Evolutionary conservation across 2,329 filamentous ascomycete genomes (phyloP).

Genomic region (Fusarium subtropicale): DNA sequence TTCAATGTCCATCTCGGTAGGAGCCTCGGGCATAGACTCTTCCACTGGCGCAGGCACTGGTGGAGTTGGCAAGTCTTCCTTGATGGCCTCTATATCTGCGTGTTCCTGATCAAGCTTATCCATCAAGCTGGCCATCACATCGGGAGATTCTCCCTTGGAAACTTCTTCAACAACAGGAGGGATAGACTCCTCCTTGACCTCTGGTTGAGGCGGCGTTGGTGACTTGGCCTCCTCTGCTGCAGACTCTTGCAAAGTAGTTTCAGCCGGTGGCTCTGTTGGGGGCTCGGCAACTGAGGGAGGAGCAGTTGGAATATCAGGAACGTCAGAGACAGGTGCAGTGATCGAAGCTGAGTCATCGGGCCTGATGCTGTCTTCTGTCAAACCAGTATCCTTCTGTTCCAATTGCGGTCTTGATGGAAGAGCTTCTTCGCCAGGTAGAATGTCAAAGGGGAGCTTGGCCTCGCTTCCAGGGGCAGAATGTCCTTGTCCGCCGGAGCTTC

Average conservation of each 20-base stretch:
- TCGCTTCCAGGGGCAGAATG: constrained; percentile 44
- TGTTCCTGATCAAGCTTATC: constrained; percentile 58
- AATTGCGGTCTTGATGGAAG: constrained; percentile 41
- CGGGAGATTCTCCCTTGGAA: constrained; percentile 42
- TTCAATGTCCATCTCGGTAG: neutral
- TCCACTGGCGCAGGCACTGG: neutral
- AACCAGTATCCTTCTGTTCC: constrained; percentile 49
- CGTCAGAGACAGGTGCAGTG: constrained; percentile 47
- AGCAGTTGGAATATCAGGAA: constrained; percentile 46
- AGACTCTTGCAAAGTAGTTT: constrained; percentile 33
- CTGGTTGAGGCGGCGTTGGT: constrained; percentile 35
- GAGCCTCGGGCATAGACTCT: constrained; percentile 26
- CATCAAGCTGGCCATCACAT: constrained; percentile 60
- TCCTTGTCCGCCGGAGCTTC: constrained; percentile 45
- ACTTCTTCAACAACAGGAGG: constrained; percentile 50
- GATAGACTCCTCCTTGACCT: constrained; percentile 40
- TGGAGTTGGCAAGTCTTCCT: neutral
- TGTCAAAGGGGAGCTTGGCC: constrained; percentile 46
- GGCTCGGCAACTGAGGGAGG: constrained; percentile 38
- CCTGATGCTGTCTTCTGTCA: constrained; percentile 55
- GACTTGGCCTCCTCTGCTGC: constrained; percentile 33
- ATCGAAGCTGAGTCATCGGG: constrained; percentile 55
- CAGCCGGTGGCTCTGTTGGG: constrained; percentile 28
- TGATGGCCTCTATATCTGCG: constrained; percentile 14
- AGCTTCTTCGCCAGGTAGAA: constrained; percentile 36